Evolutionary conservation across 345 rosid genomes (phyloP), one percentile per base, ranked within the genome.

Genomic region (Citrus sinensis): DNA sequence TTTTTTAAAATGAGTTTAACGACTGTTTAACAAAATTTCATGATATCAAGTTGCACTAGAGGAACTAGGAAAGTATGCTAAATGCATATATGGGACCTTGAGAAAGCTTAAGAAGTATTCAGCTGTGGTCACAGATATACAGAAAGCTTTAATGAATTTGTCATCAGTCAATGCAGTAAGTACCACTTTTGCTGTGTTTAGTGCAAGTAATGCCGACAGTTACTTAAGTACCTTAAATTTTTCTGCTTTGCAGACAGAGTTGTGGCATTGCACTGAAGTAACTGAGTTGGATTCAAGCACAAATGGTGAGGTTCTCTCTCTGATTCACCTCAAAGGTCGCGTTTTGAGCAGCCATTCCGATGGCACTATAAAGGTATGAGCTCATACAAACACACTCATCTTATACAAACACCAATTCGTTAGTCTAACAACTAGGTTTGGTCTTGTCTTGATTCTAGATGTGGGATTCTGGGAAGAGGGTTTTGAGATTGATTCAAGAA

Each of bases 261-360:
- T 91, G 61, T 91, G 95, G 95, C 86, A 83, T 75, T 89, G 83
- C 72, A 79, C 77, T 17, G 87, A 88, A 71, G 76, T 82, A 14
- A 81, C 30, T 2, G 90, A 88, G 74, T 9, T 84, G 70, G 92
- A 88, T 40, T 82, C 85, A 27, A 74, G 76, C 39, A 71, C 76
- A 51, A 91, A 91, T 78, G 90, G 92, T 3, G 92, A 89, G 76
- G 85, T 89, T 60, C 75, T 89, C 75, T 88, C 87, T 69, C 82
- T 89, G 82, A 78, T 81, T 65, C 82, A 86, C 73, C 54, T 86
- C 4, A 88, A 86, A 76, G 87, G 87, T 70, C 80, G 87, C 24
- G 65, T 91, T 65, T 22, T 91, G 29, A 88, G 92, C 86, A 79
- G 95, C 76, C 93, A 91, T 80, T 87, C 93, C 2, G 95, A 89